Percentiles rank a stretch among this genome's conserved stretches.
phyloP scores from a whole-genome alignment of 495 filamentous ascomycete species.

The Lepraria neglecta region DNA sequence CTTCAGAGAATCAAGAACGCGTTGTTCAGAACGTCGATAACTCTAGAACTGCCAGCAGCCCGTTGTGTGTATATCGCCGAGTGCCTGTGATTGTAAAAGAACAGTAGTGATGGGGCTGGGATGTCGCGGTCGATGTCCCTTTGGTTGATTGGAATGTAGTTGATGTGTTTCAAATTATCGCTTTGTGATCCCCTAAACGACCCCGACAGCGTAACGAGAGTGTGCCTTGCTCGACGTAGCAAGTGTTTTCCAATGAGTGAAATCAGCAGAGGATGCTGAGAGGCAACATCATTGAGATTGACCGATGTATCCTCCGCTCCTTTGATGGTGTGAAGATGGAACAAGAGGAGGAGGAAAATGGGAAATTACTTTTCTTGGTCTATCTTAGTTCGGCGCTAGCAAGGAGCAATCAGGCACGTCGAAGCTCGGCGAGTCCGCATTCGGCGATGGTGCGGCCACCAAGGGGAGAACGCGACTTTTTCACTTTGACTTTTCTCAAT shows the following conservation, averaged over 20 bases:
- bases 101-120: neutral
- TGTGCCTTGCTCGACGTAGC: neutral
- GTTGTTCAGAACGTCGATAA: neutral
- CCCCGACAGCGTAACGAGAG: constrained; percentile 14
- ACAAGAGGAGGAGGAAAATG: neutral
- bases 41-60: constrained; percentile 18
- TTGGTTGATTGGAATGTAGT: constrained; percentile 12
- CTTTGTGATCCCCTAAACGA: neutral
- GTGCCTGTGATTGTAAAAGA: neutral
- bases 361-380: constrained; percentile 2
- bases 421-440: neutral
- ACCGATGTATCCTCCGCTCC: neutral
- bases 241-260: constrained; percentile 8
- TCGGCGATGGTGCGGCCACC: constrained; percentile 1
- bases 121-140: neutral
- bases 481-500: neutral
- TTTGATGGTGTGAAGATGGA: neutral
- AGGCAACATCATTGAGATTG: neutral
- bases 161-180: constrained; percentile 13
- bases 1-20: neutral
- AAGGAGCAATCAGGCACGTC: neutral
- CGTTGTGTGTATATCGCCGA: neutral
- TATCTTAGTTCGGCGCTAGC: neutral
- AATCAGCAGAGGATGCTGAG: constrained; percentile 15
- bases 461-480: neutral